These are phyloP conservation scores for Globomyces sp. DNA, from an alignment of 371 early-diverging fungal species.

Conservation along the genomic window DNA sequence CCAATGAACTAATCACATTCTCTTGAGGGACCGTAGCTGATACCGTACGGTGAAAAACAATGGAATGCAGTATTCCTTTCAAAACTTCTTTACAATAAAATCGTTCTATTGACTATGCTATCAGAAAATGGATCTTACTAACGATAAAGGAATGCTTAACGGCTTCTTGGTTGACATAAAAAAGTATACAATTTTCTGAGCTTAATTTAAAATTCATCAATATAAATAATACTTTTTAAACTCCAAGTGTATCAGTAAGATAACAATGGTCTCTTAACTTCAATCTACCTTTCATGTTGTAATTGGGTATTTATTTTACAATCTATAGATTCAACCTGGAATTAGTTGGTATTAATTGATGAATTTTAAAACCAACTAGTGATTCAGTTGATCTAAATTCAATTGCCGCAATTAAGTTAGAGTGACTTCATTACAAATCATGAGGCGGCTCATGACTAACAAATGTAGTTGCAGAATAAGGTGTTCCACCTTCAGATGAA, in stretches of 20 bases:
- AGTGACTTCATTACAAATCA: no score
- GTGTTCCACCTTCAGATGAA: no score
- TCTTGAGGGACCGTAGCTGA: slow-evolving; percentile 73
- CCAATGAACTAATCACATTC: slow-evolving; percentile 57
- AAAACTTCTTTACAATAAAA: slow-evolving; percentile 58
- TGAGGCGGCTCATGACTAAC: no score
- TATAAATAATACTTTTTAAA: background rate
- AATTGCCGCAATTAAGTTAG: no score
- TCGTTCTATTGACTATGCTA: slow-evolving; percentile 51
- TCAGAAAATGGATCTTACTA: background rate
- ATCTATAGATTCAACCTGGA: background rate
- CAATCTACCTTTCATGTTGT: background rate
- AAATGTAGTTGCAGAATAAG: no score
- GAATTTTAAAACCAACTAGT: no score
- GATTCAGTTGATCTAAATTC: no score
- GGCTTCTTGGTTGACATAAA: background rate
- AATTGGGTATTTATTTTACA: slow-evolving; percentile 6
- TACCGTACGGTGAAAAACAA: slow-evolving; percentile 81
- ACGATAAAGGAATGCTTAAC: background rate
- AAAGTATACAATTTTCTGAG: background rate
- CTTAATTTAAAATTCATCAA: background rate
- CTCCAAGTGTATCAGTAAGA: background rate
- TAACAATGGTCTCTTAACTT: background rate
- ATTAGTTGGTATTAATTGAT: no score
- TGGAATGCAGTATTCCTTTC: slow-evolving; percentile 74